Evolutionary conservation across 768 basidiomycete species (phyloP).

Genomic region (Chalciporus chontae): DNA sequence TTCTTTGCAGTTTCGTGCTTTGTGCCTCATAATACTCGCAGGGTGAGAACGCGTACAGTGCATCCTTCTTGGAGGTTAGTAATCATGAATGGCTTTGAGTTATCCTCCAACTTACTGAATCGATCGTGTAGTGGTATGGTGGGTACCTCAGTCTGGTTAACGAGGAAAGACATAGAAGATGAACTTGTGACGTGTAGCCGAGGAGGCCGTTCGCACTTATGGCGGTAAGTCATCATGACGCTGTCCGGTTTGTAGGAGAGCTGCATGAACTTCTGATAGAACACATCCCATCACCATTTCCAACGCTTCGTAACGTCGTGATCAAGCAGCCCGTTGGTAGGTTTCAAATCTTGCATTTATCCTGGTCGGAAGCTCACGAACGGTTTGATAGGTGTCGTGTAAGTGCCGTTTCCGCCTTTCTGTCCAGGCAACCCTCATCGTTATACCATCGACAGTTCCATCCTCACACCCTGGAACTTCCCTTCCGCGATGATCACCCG

Average conservation of each 20-base stretch:
- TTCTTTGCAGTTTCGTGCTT: neutral
- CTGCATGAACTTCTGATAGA: slow-evolving; percentile 40
- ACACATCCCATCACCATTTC: slow-evolving; percentile 73
- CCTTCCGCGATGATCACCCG: slow-evolving; percentile 93
- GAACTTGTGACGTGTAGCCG: slow-evolving; percentile 49
- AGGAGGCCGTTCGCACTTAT: slow-evolving; percentile 88
- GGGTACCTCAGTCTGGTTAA: slow-evolving; percentile 7
- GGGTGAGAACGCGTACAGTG: slow-evolving; percentile 83
- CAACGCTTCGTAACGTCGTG: slow-evolving; percentile 74
- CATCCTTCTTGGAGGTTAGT: slow-evolving; percentile 77
- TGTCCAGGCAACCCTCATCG: slow-evolving; percentile 3
- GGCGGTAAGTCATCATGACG: slow-evolving; percentile 54
- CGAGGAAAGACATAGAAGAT: neutral
- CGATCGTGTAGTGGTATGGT: slow-evolving; percentile 73
- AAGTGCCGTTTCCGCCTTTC: slow-evolving; percentile 10
- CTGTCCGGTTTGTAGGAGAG: neutral
- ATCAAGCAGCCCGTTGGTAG: slow-evolving; percentile 90
- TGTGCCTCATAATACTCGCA: slow-evolving; percentile 23
- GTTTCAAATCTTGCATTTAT: slow-evolving; percentile 36
- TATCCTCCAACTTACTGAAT: slow-evolving; percentile 1
- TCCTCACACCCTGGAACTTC: slow-evolving; percentile 90
- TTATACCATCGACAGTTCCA: slow-evolving; percentile 48
- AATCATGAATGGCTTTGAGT: slow-evolving; percentile 1
- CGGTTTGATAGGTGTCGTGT: slow-evolving; percentile 44
- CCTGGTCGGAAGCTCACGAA: slow-evolving; percentile 18